phyloP scores from a whole-genome alignment of 2,329 filamentous ascomycete genomes.

The Cladophialophora yegresii region DNA sequence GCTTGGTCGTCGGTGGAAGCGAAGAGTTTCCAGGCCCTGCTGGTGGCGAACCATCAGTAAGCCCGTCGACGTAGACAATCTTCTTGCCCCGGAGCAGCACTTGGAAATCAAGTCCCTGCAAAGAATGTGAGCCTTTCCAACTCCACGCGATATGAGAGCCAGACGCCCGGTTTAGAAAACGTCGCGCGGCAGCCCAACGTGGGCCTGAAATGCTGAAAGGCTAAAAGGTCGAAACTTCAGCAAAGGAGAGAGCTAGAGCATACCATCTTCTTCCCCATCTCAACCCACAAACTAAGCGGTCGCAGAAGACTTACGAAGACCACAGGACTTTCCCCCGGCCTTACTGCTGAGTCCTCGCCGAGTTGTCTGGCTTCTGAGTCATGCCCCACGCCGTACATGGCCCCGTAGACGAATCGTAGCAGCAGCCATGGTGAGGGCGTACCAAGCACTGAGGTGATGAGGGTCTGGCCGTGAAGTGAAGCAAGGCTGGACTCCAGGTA shows the following conservation, averaged over 20 bases:
- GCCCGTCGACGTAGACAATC: slow-evolving; percentile 75
- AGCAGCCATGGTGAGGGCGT: slow-evolving; percentile 60
- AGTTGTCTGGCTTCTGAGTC: background rate
- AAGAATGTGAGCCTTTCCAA: background rate
- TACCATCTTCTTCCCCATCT: slow-evolving; percentile 65
- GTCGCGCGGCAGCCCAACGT: background rate
- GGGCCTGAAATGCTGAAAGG: background rate
- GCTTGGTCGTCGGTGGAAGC: slow-evolving; percentile 12
- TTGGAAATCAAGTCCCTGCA: slow-evolving; percentile 37
- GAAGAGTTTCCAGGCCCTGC: background rate
- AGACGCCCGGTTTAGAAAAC: background rate
- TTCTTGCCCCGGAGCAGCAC: slow-evolving; percentile 56
- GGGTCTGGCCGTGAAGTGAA: slow-evolving; percentile 43
- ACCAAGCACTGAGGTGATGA: slow-evolving; percentile 50
- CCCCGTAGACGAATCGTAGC: slow-evolving; percentile 51
- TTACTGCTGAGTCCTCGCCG: background rate
- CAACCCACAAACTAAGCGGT: slow-evolving; percentile 76
- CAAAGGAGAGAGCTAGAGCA: slow-evolving; percentile 38
- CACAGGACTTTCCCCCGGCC: slow-evolving; percentile 50
- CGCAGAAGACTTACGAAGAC: slow-evolving; percentile 82
- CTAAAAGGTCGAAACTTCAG: no score
- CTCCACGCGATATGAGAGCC: background rate
- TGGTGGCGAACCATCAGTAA: slow-evolving; percentile 51
- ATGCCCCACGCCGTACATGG: slow-evolving; percentile 42
- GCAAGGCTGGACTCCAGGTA: slow-evolving; percentile 43